Evolutionary conservation across 768 basidiomycete genomes (phyloP), one percentile per base, ranked within the genome.

Genomic region (Mycena vitilis): DNA sequence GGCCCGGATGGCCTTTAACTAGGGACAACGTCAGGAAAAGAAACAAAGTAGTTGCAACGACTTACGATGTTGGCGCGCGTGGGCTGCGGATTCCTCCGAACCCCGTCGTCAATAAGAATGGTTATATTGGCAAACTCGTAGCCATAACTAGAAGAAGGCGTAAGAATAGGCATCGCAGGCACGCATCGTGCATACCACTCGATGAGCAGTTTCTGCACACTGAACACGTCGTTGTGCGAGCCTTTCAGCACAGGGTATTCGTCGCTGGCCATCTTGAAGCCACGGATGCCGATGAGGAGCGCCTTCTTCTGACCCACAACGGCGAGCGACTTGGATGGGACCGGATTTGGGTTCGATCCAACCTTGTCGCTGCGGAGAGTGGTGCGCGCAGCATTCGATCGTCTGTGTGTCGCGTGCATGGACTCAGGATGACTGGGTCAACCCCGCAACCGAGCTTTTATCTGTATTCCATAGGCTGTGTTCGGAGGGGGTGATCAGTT

Each of bases 281-380:
- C 37, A 22, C 57, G 9, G 20, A 71, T 60, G 5, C 69, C 69
- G 37, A 67, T 56, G 53, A 71, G 69, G 12, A 71, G 57, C 22
- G 69, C 69, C 38, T 54, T 55, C 40, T 60, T 63, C 48, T 40
- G 48, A 22, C 48, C 60, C n/a, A 51, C 20, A n/a, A n/a, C n/a
- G n/a, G n/a, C n/a, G n/a, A n/a, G n/a, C n/a, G n/a, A n/a, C n/a
- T n/a, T n/a, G n/a, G n/a, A n/a, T n/a, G n/a, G n/a, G n/a, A n/a
- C n/a, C n/a, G n/a, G n/a, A n/a, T n/a, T n/a, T n/a, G n/a, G n/a
- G n/a, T n/a, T n/a, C n/a, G n/a, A n/a, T n/a, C n/a, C n/a, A n/a
- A n/a, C n/a, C n/a, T n/a, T n/a, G n/a, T n/a, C n/a, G n/a, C n/a
- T n/a, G n/a, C n/a, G n/a, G n/a, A n/a, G n/a, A n/a, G n/a, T n/a